A percentile compares a stretch with the other conserved stretches of the same genome.
These are phyloP conservation scores for Rhodamnia argentea DNA, from an alignment of 345 rosid genomes.

Conservation along the genomic window DNA sequence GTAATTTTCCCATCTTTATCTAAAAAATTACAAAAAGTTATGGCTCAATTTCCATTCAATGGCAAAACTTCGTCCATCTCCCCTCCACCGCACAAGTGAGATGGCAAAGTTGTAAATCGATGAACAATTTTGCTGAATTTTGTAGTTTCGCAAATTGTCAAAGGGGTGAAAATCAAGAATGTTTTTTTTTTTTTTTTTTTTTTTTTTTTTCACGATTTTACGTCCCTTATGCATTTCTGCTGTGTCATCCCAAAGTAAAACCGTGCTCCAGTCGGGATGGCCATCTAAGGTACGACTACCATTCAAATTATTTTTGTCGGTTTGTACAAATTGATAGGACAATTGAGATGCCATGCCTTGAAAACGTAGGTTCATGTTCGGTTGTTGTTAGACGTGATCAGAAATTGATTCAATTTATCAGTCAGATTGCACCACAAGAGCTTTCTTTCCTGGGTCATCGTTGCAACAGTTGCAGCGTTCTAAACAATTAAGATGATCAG, in stretches of 20 bases:
- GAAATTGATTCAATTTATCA: neutral
- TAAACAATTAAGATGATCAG: neutral
- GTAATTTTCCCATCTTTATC: accelerated
- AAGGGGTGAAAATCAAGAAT: neutral
- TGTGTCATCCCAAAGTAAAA: neutral
- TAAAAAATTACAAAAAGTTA: neutral
- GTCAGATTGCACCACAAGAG: neutral
- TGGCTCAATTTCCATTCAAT: neutral
- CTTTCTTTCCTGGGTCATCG: neutral
- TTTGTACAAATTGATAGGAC: neutral
- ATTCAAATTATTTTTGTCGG: neutral
- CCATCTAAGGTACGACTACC: neutral
- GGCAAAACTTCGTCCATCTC: neutral
- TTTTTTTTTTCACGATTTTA: neutral
- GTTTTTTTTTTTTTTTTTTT: neutral
- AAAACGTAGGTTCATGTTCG: neutral
- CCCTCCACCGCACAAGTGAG: neutral
- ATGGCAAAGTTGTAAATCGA: neutral
- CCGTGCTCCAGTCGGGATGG: neutral
- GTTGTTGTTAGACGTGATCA: neutral
- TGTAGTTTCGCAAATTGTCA: neutral
- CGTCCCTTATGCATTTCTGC: neutral
- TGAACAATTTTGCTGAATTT: neutral
- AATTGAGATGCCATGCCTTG: neutral
- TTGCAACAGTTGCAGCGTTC: neutral